Evolutionary conservation across 2,329 filamentous ascomycete species (phyloP), one percentile per base, ranked within the genome.

Genomic region (Thelonectria rubi): DNA sequence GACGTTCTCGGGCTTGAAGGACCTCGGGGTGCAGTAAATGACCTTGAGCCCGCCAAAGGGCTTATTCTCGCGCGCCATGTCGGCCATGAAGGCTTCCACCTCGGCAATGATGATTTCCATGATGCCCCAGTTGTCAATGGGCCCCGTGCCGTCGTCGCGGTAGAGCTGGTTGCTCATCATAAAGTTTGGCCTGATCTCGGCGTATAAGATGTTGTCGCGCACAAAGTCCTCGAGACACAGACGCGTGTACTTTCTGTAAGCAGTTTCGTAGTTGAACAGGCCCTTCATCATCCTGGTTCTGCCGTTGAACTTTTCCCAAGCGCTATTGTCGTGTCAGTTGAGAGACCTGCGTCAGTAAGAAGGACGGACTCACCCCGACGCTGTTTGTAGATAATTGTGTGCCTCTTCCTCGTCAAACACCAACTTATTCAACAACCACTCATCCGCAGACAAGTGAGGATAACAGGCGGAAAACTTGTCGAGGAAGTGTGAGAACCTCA

Each of bases 211-310:
- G 45, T 86, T 86, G 70, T 91, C 88, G 6, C 79, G 70, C 20
- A 87, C 82, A 73, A 91, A 88, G 62, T 87, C 84, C 59, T 87
- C 78, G 11, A 91, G 84, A 18, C 86, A 86, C 3, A 78, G 73
- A 10, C 79, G 77, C 2, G 88, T 89, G 67, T 92, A 92, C 72
- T 76, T 79, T 48, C 79, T 78, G 70, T 88, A 91, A 3, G 88
- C 87, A 3, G 79, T 81, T 70, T 87, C 83, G 67, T 91, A 91
- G 71, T 89, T 89, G 69, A 91, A 84, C 0, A 92, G 78, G 0
- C 89, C 89, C 71, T 92, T 91, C 83, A 91, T 91, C 78, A 89
- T 89, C 51, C 88, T 82, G 3, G 89, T 92, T 4, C 88, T 82
- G 50, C 84, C 82, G 65, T 91, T 91, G 74, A 93, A 93, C 68